Evolutionary conservation across 768 basidiomycete genomes (phyloP).

Genomic region (Pluteus cervinus): DNA sequence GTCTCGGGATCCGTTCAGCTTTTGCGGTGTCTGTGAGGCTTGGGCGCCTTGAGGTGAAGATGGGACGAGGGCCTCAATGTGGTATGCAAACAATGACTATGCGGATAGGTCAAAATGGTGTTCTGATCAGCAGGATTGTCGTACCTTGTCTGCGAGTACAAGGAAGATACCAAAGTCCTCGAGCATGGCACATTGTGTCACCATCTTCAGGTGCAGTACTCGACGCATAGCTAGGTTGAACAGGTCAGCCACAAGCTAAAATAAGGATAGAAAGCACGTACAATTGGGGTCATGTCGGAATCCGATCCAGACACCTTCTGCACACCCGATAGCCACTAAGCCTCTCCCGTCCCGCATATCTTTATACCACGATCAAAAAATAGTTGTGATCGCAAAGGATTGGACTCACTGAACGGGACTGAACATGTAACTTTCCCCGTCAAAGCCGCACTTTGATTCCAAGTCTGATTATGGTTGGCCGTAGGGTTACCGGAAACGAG

Average conservation of each 20-base stretch:
- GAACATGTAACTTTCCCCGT: slow-evolving; percentile 91
- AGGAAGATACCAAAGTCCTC: slow-evolving; percentile 97
- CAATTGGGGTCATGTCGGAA: slow-evolving; percentile 83
- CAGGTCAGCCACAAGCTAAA: slow-evolving; percentile 24
- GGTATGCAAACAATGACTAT: slow-evolving; percentile 88
- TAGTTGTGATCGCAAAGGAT: neutral
- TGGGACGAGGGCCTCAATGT: slow-evolving; percentile 94
- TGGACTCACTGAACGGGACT: slow-evolving; percentile 74
- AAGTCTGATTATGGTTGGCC: slow-evolving; percentile 51
- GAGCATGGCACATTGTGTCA: slow-evolving; percentile 91
- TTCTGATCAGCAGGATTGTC: slow-evolving; percentile 37
- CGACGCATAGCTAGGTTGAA: slow-evolving; percentile 68
- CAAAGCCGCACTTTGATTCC: slow-evolving; percentile 67
- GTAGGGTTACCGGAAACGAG: slow-evolving; percentile 36
- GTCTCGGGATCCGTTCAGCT: slow-evolving; percentile 82
- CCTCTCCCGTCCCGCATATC: slow-evolving; percentile 77
- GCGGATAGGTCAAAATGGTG: slow-evolving; percentile 4
- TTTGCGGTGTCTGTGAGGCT: slow-evolving; percentile 79
- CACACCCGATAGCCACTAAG: slow-evolving; percentile 85
- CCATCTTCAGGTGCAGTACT: slow-evolving; percentile 86
- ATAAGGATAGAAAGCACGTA: slow-evolving; percentile 26
- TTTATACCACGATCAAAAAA: slow-evolving; percentile 45
- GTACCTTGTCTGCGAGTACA: slow-evolving; percentile 86
- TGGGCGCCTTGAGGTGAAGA: slow-evolving; percentile 65
- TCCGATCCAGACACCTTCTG: slow-evolving; percentile 94